Percentiles rank a stretch among this genome's conserved stretches.
Evolutionary conservation across 2,329 filamentous ascomycete species (phyloP).

Genomic region (Alternaria brassicae): DNA sequence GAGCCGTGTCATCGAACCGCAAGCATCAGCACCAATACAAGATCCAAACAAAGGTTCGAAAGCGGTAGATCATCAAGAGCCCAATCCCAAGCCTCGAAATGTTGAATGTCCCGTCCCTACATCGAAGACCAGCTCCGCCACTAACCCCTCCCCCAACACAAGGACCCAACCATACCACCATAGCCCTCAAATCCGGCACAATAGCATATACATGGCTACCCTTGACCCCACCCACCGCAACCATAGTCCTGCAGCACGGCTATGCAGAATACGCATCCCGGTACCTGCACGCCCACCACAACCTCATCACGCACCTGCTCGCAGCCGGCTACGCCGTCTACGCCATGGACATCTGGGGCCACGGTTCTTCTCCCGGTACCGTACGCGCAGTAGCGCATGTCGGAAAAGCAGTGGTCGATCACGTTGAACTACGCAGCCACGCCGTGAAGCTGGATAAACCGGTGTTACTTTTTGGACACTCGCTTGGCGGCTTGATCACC

Average conservation of each 20-base stretch:
- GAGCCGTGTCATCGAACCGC: no score
- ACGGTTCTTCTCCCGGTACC: neutral
- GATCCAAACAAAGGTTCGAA: no score
- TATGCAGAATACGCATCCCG: constrained; percentile 13
- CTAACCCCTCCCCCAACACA: neutral
- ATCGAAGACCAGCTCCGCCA: neutral
- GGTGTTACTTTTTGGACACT: neutral
- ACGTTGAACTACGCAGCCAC: neutral
- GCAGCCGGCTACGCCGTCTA: neutral
- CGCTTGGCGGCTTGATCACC: neutral
- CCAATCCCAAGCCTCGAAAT: neutral
- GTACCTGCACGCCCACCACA: constrained; percentile 8
- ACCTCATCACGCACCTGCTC: constrained; percentile 6
- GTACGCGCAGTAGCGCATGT: neutral
- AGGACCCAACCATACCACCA: neutral
- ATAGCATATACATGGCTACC: neutral
- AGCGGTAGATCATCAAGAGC: no score
- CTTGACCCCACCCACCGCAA: neutral
- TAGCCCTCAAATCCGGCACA: neutral
- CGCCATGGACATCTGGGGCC: neutral
- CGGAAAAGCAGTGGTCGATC: neutral
- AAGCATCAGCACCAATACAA: no score
- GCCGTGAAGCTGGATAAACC: neutral
- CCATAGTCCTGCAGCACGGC: constrained; percentile 12
- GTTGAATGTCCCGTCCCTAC: neutral